These are phyloP conservation scores for Exophiala spinifera DNA, from an alignment of 2,329 filamentous ascomycete genomes.

Conservation along the genomic window DNA sequence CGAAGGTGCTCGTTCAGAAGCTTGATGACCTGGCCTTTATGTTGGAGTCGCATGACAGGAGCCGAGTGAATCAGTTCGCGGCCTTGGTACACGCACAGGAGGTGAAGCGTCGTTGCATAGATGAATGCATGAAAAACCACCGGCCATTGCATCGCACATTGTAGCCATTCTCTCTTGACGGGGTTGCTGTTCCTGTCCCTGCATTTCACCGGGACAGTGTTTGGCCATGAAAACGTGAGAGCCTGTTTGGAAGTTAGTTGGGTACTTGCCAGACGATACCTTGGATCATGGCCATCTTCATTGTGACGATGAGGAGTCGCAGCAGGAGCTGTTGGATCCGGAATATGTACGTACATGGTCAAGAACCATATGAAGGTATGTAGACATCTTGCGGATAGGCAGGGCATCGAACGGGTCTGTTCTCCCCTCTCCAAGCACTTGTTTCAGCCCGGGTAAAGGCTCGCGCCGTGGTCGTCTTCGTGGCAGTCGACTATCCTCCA, in stretches of 20 bases:
- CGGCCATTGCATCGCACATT: slow-evolving; percentile 19
- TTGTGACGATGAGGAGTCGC: no score
- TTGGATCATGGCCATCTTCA: no score
- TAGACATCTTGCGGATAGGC: slow-evolving; percentile 6
- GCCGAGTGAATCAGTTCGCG: slow-evolving; percentile 15
- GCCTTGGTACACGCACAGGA: slow-evolving; percentile 13
- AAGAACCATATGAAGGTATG: slow-evolving; percentile 18
- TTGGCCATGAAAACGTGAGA: slow-evolving; percentile 17
- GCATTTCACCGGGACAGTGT: slow-evolving; percentile 11
- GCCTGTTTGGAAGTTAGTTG: slow-evolving; percentile 9
- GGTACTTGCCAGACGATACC: no score
- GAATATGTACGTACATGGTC: slow-evolving; percentile 13
- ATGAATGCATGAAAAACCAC: slow-evolving; percentile 23
- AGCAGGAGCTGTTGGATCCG: neutral
- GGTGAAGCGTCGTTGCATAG: slow-evolving; percentile 19
- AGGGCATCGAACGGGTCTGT: slow-evolving; percentile 20
- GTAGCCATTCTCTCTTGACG: slow-evolving; percentile 21
- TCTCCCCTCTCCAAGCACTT: slow-evolving; percentile 12
- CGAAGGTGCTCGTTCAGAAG: slow-evolving; percentile 18
- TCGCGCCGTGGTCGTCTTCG: no score
- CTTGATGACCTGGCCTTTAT: slow-evolving; percentile 21
- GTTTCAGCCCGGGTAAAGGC: neutral
- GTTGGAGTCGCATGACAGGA: slow-evolving; percentile 11
- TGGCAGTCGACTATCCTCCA: neutral
- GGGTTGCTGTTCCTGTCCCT: slow-evolving; percentile 10